phyloP scores from a whole-genome alignment of 2,329 filamentous ascomycete genomes.

The Cytospora schulzeri region DNA sequence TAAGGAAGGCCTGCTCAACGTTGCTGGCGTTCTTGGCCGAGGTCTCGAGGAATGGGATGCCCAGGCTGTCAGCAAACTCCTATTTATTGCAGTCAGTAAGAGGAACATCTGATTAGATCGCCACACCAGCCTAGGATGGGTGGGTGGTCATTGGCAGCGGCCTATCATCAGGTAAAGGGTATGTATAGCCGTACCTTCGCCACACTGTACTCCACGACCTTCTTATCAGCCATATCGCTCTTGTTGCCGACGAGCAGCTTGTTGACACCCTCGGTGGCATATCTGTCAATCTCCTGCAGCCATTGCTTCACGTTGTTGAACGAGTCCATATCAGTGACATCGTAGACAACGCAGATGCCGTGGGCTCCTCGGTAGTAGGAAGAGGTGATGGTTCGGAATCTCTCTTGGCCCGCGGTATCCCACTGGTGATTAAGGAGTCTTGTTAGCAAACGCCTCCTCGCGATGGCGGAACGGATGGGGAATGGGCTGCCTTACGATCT shows the following conservation, averaged over 20 bases:
- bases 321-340: conserved; percentile 99
- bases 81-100: conserved; percentile 42
- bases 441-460: conserved; percentile 34
- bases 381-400: conserved; percentile 99
- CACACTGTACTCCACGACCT: conserved; percentile 98
- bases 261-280: conserved; percentile 98
- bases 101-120: conserved; percentile 22
- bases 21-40: conserved; percentile 99
- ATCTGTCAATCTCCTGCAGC: conserved; percentile 99
- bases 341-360: conserved; percentile 99
- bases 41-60: conserved; percentile 99
- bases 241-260: conserved; percentile 99
- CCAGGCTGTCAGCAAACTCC: conserved; percentile 98
- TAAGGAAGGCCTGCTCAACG: conserved; percentile 99
- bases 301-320: conserved; percentile 99
- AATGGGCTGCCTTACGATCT: conserved; percentile 73
- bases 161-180: neutral
- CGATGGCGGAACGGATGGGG: neutral
- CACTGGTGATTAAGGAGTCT: conserved; percentile 61
- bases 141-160: conserved; percentile 14
- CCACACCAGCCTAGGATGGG: conserved; percentile 23
- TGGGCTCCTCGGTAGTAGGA: conserved; percentile 99
- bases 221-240: conserved; percentile 99
- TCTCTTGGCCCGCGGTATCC: conserved; percentile 98
- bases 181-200: conserved; percentile 74